Evolutionary conservation across 345 rosid genomes (phyloP).

Genomic region (Raphanus raphanistrum): DNA sequence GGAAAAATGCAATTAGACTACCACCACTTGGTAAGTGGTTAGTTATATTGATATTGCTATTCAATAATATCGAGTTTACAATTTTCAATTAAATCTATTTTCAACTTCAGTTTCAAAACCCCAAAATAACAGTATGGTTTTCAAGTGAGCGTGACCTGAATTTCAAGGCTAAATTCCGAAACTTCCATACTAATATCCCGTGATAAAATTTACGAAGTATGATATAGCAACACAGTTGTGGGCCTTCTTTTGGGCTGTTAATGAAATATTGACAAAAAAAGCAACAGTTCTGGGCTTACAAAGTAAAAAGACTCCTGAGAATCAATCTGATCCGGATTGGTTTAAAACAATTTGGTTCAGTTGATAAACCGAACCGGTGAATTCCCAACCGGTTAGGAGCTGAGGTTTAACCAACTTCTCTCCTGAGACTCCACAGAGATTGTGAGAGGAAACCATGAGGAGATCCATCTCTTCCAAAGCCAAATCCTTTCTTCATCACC

Average conservation of each 20-base stretch:
- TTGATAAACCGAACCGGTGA: slow-evolving; percentile 6
- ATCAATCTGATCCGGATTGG: not conserved
- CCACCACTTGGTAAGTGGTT: too few relatives aligned
- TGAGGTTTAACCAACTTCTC: slow-evolving; percentile 7
- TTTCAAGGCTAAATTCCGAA: too few relatives aligned
- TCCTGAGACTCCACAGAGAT: slow-evolving; percentile 9
- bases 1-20: too few relatives aligned
- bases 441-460: slow-evolving; percentile 28
- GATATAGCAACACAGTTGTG: too few relatives aligned
- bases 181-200: too few relatives aligned
- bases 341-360: not conserved
- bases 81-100: too few relatives aligned
- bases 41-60: too few relatives aligned
- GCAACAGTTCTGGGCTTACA: not conserved
- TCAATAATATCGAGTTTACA: too few relatives aligned
- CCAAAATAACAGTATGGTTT: too few relatives aligned
- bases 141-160: too few relatives aligned
- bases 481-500: slow-evolving; percentile 26
- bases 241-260: not conserved
- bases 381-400: slow-evolving; percentile 8
- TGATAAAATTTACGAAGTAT: too few relatives aligned
- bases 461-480: slow-evolving; percentile 33
- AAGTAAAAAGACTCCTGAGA: not conserved
- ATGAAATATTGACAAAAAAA: not conserved
- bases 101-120: too few relatives aligned